phyloP scores from a whole-genome alignment of 768 basidiomycete genomes.

The Suillus subalutaceus region DNA sequence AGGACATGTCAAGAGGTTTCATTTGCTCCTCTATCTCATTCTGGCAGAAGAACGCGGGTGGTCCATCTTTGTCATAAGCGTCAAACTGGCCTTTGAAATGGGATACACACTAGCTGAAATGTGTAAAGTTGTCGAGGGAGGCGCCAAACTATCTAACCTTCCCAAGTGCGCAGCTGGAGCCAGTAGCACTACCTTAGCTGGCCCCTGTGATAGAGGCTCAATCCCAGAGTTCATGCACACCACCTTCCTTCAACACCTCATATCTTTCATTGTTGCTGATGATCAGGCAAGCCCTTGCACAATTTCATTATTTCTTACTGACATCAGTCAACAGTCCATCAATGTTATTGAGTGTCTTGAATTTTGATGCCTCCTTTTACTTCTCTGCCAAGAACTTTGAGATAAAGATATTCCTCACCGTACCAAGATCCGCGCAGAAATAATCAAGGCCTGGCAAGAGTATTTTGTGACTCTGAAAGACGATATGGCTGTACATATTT shows the following conservation, averaged over 20 bases:
- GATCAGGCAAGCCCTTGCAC: neutral
- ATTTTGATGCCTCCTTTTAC: slow-evolving; percentile 28
- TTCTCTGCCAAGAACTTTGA: slow-evolving; percentile 24
- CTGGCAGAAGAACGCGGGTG: neutral
- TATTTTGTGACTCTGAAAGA: slow-evolving; percentile 26
- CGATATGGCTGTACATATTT: slow-evolving; percentile 25
- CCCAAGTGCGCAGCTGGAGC: neutral
- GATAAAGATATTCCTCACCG: slow-evolving; percentile 29
- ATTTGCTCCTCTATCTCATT: neutral
- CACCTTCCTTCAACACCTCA: neutral
- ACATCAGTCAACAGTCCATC: slow-evolving; percentile 24
- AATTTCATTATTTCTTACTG: neutral
- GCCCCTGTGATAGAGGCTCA: neutral
- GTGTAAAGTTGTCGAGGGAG: neutral
- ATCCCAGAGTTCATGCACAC: neutral
- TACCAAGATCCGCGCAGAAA: slow-evolving; percentile 21
- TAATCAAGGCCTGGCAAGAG: slow-evolving; percentile 25
- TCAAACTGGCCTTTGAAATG: neutral
- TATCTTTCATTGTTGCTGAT: neutral
- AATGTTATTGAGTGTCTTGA: slow-evolving; percentile 31
- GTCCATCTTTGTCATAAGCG: neutral
- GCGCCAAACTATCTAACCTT: neutral
- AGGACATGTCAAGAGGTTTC: neutral
- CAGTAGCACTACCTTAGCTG: neutral
- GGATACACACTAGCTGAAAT: neutral